Evolutionary conservation across 306 rosid genomes (phyloP).

Genomic region (Luffa acutangula): DNA sequence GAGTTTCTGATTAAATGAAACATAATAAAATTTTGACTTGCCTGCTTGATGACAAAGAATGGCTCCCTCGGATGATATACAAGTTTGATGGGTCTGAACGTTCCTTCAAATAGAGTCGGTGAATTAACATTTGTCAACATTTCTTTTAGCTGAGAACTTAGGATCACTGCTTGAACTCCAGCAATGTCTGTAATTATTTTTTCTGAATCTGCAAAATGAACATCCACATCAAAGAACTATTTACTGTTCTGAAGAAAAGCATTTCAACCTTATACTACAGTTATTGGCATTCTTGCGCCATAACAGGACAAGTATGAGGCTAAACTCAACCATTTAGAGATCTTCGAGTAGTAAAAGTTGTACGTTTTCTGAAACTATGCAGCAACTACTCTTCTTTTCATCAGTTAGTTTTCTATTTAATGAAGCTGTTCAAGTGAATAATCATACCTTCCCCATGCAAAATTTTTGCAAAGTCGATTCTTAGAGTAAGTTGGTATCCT

Average conservation of each 20-base stretch:
- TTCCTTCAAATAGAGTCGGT: constrained; percentile 34
- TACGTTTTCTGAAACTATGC: not conserved
- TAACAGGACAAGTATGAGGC: not conserved
- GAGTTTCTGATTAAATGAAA: not conserved
- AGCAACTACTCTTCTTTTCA: not conserved
- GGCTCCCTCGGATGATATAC: constrained; percentile 77
- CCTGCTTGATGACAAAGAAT: constrained; percentile 83
- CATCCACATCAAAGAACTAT: constrained; percentile 3
- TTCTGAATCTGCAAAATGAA: constrained; percentile 40
- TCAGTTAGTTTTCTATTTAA: not conserved
- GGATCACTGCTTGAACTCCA: constrained; percentile 51
- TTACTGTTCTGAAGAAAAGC: not conserved
- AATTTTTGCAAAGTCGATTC: constrained; percentile 46
- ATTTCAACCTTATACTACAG: not conserved
- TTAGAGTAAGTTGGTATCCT: constrained; percentile 67
- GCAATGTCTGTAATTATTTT: constrained; percentile 54
- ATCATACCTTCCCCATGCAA: constrained; percentile 44
- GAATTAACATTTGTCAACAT: constrained; percentile 49
- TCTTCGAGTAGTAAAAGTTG: not conserved
- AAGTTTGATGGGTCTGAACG: constrained; percentile 66
- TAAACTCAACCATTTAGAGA: not conserved
- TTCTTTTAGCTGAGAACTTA: constrained; percentile 75
- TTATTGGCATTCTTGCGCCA: not conserved
- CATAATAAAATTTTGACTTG: constrained; percentile 17
- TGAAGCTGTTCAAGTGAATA: constrained; percentile 1